Percentiles rank a stretch among this genome's conserved stretches.
Evolutionary conservation across 768 basidiomycete genomes (phyloP).

Genomic region (Chalciporus sphaerocephalus): DNA sequence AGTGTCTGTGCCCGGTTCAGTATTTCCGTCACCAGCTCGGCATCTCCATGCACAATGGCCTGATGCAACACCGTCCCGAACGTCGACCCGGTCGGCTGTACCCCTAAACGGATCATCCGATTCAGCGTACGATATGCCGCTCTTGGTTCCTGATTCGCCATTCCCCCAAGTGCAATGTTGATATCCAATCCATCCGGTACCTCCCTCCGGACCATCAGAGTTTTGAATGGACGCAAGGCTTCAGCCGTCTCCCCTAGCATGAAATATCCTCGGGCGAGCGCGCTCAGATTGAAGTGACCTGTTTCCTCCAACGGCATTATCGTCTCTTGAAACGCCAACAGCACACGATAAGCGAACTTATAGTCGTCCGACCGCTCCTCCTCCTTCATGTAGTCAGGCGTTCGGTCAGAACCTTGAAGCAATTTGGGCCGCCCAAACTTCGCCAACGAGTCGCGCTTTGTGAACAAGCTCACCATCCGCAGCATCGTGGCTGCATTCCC

Average conservation of each 20-base stretch:
- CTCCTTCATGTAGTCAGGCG: neutral
- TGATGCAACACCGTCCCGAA: constrained; percentile 62
- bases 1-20: constrained; percentile 36
- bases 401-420: neutral
- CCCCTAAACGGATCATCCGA: constrained; percentile 45
- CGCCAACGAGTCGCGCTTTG: constrained; percentile 21
- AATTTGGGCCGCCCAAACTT: constrained; percentile 8
- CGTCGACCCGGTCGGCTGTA: constrained; percentile 50
- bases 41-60: constrained; percentile 45
- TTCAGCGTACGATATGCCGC: constrained; percentile 45
- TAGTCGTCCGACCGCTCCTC: constrained; percentile 11
- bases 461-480: constrained; percentile 42
- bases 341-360: constrained; percentile 44
- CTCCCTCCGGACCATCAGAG: constrained; percentile 46
- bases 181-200: constrained; percentile 60
- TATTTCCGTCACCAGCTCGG: constrained; percentile 41
- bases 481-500: constrained; percentile 41
- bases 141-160: constrained; percentile 47
- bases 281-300: constrained; percentile 49
- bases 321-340: constrained; percentile 38
- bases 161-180: constrained; percentile 55
- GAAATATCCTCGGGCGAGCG: constrained; percentile 60
- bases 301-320: constrained; percentile 47
- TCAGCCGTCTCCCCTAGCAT: constrained; percentile 45
- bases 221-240: constrained; percentile 45